Conservation (phyloP, 192 early-diverging fungal species). For the Gaertneriomyces sp. region DNA sequence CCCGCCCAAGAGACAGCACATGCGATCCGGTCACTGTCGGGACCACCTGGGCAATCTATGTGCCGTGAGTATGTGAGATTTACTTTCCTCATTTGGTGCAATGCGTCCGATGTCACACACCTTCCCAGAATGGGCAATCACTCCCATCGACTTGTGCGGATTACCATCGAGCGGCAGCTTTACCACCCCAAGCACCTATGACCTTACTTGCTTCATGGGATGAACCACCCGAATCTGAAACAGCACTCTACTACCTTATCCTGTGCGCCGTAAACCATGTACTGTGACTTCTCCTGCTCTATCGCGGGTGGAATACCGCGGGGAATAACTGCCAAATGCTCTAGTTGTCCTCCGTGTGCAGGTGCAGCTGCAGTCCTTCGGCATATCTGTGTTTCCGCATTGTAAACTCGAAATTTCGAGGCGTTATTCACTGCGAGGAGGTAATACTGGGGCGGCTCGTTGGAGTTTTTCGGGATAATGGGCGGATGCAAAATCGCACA, state of each 20-base stretch:
- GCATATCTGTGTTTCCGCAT: conserved; percentile 45
- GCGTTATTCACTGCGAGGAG: conserved; percentile 41
- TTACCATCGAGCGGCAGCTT: conserved; percentile 63
- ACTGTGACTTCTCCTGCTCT: conserved; percentile 24
- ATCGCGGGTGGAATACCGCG: not conserved
- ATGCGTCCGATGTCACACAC: conserved; percentile 29
- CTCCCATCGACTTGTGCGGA: conserved; percentile 48
- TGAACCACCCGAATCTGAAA: no score
- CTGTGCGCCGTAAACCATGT: conserved; percentile 36
- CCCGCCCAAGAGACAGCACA: conserved; percentile 43
- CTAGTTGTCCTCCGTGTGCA: conserved; percentile 41
- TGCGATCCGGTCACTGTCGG: conserved; percentile 37
- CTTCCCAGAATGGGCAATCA: conserved; percentile 54
- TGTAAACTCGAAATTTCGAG: conserved; percentile 45
- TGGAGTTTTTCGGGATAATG: conserved; percentile 2
- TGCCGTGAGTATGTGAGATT: not conserved
- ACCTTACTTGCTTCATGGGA: not conserved
- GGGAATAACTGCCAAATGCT: conserved; percentile 5
- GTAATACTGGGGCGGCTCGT: conserved; percentile 39
- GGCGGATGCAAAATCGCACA: conserved; percentile 42
- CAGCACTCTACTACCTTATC: conserved; percentile 38
- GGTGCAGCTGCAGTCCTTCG: conserved; percentile 55
- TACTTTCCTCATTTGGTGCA: not conserved
- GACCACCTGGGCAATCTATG: conserved; percentile 41
- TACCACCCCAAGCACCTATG: conserved; percentile 45